Evolutionary conservation across 768 basidiomycete species (phyloP), one percentile per base, ranked within the genome.

Genomic region (Favolaschia claudopus): DNA sequence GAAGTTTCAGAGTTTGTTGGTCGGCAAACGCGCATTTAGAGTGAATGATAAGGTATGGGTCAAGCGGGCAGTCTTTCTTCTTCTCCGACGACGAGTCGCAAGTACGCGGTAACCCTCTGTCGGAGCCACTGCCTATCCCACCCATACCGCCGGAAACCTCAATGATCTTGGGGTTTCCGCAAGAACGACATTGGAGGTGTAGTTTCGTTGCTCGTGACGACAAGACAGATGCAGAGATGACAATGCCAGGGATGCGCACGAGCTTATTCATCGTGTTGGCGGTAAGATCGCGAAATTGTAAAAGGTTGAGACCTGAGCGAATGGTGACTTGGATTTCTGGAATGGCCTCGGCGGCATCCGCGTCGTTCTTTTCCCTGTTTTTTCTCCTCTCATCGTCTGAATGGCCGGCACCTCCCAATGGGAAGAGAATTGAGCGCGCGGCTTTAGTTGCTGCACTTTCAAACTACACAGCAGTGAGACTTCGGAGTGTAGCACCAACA

Each of bases 171-270:
- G 87, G 85, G 4, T 88, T 86, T 32, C 92, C 84, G 72, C 97
- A 99, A 1, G 89, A 87, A 56, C 95, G 93, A 74, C 97, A 99
- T 73, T 95, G 95, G 17, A 99, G 82, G 66, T 93, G 89, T 5
- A 99, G 83, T 63, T 91, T 93, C 20, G 95, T 95, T 10, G 97
- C 95, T 39, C 96, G 89, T 2, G 96, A 93, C 0, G 95, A 93
- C 20, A 99, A 84, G 17, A 95, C 89, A 10, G 95, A 96, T 0
- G 97, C 93, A 29, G 96, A 96, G 71, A 99, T 98, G 71, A 99
- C 95, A 67, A 99, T 99, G 29, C 97, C 97, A 2, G 97, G 97
- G 38, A 98, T 85, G 58, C 97, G 92, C 33, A 99, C 96, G 38
- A 99, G 88, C 70, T 93, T 95, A 70, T 95, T 96, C 83, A 99